Evolutionary conservation across 225 moss, liverwort and hornwort genomes (phyloP).

Genomic region (Thuidium tamariscinum): DNA sequence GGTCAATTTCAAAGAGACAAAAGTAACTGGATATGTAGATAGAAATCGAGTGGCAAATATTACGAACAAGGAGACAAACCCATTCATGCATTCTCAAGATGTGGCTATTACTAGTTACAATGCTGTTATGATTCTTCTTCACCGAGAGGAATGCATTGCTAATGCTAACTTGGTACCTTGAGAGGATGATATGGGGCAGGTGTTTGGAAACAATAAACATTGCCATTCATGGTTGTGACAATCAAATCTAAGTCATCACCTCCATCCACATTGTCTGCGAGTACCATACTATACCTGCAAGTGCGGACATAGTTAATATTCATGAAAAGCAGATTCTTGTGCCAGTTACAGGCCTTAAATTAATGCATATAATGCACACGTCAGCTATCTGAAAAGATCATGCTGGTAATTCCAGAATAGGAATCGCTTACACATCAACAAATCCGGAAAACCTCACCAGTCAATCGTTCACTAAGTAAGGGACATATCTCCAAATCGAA

Average conservation of each 20-base stretch:
- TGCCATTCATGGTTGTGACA: constrained; percentile 96
- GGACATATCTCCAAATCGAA: not conserved
- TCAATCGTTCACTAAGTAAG: not conserved
- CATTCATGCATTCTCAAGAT: not conserved
- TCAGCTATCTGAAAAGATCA: not conserved
- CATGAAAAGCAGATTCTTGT: not conserved
- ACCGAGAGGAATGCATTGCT: not conserved
- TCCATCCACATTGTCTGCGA: constrained; percentile 99
- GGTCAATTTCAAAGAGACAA: not conserved
- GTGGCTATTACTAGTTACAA: not conserved
- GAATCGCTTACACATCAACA: not conserved
- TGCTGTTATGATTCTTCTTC: not conserved
- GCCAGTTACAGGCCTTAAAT: not conserved
- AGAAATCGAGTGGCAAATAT: not conserved
- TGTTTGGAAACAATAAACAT: constrained; percentile 97
- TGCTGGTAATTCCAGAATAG: not conserved
- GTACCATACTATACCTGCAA: constrained; percentile 92
- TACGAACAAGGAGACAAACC: not conserved
- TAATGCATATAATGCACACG: not conserved
- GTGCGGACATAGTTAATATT: not conserved
- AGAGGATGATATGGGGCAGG: constrained; percentile 86
- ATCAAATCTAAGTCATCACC: constrained; percentile 94
- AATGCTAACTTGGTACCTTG: constrained; percentile 39
- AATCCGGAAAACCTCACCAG: not conserved
- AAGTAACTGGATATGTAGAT: not conserved